Evolutionary conservation across 1,284 basidiomycete genomes (phyloP).

Genomic region (Melanopsichium pennsylvanicum): DNA sequence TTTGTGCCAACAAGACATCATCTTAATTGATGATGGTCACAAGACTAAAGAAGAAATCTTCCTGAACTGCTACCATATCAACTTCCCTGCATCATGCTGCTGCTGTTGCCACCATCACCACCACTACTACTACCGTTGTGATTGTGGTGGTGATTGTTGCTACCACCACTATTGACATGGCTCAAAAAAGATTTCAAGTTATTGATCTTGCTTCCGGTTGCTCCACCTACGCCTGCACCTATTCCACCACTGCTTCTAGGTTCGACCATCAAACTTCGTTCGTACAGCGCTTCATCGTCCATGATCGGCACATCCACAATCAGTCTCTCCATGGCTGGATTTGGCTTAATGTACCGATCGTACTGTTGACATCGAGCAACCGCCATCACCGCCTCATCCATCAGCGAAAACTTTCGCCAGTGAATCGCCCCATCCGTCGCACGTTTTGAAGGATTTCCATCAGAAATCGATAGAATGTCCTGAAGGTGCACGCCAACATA

Average conservation of each 20-base stretch:
- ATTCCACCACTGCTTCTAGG: constrained; percentile 12
- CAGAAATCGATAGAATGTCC: constrained; percentile 58
- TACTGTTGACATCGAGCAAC: constrained; percentile 55
- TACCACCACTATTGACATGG: too few species aligned
- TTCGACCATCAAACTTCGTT: constrained; percentile 47
- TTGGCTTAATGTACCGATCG: constrained; percentile 25
- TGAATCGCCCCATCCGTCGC: constrained; percentile 52
- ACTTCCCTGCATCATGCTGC: too few species aligned
- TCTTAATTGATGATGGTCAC: too few species aligned
- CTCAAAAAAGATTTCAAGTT: constrained; percentile 40
- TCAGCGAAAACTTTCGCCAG: constrained; percentile 59
- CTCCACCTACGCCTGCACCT: not conserved
- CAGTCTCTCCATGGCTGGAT: constrained; percentile 36
- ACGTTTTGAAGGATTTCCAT: constrained; percentile 54
- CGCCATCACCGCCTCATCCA: constrained; percentile 60
- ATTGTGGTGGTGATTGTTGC: too few species aligned
- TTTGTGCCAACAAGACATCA: too few species aligned
- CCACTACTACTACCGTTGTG: too few species aligned
- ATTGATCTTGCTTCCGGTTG: constrained; percentile 40
- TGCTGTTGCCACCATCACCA: too few species aligned
- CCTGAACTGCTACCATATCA: too few species aligned
- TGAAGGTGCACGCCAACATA: constrained; percentile 61
- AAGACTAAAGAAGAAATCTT: too few species aligned
- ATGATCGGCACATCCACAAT: constrained; percentile 50
- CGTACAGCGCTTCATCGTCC: constrained; percentile 58